A percentile compares a stretch with the other conserved stretches of the same genome.
Evolutionary conservation across 805 yeast species (phyloP).

Genomic region (Wickerhamiella kurtzmanii): DNA sequence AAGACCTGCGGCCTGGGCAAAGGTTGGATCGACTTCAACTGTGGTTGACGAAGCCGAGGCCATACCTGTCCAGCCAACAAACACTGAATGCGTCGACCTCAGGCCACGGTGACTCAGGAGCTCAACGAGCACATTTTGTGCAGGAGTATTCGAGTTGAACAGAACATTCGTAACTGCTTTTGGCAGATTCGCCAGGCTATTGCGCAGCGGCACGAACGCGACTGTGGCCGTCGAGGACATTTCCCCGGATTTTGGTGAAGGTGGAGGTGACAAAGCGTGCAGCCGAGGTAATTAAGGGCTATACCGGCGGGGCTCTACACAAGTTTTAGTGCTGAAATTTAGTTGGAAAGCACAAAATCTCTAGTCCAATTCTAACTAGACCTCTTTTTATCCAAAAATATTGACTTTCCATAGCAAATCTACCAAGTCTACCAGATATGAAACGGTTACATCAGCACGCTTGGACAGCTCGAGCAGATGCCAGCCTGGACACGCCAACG

Average conservation of each 20-base stretch:
- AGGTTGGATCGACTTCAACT: conserved; percentile 54
- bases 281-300: neutral
- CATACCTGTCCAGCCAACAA: conserved; percentile 60
- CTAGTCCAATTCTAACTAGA: too few relatives aligned
- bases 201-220: conserved; percentile 28
- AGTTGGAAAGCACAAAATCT: neutral
- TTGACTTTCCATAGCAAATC: too few relatives aligned
- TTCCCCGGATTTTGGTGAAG: neutral
- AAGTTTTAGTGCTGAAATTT: neutral
- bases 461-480: too few relatives aligned
- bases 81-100: conserved; percentile 21
- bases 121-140: conserved; percentile 47
- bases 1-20: conserved; percentile 41
- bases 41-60: conserved; percentile 22
- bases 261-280: conserved; percentile 2
- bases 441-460: neutral
- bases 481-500: too few relatives aligned
- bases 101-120: conserved; percentile 25
- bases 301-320: conserved; percentile 1
- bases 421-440: too few relatives aligned
- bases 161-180: conserved; percentile 33
- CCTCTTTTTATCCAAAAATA: too few relatives aligned
- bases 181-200: conserved; percentile 46
- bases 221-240: conserved; percentile 26
- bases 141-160: conserved; percentile 37